phyloP scores from a whole-genome alignment of 1,139 yeast genomes.

The Casaregolazyma suthepensis region DNA sequence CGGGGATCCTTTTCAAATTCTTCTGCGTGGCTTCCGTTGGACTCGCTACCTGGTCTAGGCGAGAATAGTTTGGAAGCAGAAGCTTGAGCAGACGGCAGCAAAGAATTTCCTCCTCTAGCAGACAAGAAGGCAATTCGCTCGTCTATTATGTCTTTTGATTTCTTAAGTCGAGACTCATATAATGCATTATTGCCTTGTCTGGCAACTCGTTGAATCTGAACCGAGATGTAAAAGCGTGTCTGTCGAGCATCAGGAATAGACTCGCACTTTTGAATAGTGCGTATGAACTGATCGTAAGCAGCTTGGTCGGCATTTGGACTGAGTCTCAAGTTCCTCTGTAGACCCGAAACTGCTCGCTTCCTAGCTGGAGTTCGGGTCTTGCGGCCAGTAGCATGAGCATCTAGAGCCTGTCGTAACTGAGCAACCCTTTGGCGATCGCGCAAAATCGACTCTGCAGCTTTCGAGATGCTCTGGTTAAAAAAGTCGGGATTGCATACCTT shows the following conservation, averaged over 20 bases:
- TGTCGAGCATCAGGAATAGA: constrained; percentile 40
- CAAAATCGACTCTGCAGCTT: constrained; percentile 57
- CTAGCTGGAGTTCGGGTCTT: neutral
- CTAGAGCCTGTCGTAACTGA: constrained; percentile 62
- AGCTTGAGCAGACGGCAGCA: neutral
- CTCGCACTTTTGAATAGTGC: constrained; percentile 32
- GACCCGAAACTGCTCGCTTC: constrained; percentile 4
- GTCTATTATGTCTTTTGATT: constrained; percentile 26
- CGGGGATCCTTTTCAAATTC: constrained; percentile 21
- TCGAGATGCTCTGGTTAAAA: constrained; percentile 61
- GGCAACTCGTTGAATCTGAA: constrained; percentile 33
- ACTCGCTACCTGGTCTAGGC: neutral
- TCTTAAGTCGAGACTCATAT: constrained; percentile 27
- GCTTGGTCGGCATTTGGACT: constrained; percentile 31
- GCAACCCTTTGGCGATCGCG: constrained; percentile 74
- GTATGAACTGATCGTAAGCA: constrained; percentile 42
- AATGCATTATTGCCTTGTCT: constrained; percentile 19
- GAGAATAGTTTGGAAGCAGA: neutral
- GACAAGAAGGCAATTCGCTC: constrained; percentile 26
- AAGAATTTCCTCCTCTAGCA: constrained; percentile 7
- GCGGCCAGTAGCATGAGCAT: constrained; percentile 46
- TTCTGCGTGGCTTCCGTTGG: neutral
- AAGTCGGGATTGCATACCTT: constrained; percentile 70
- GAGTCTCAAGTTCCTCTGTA: constrained; percentile 17
- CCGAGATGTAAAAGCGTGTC: constrained; percentile 38